Evolutionary conservation across 495 filamentous ascomycete species (phyloP).

Genomic region (Penicillium macrosclerotiorum): DNA sequence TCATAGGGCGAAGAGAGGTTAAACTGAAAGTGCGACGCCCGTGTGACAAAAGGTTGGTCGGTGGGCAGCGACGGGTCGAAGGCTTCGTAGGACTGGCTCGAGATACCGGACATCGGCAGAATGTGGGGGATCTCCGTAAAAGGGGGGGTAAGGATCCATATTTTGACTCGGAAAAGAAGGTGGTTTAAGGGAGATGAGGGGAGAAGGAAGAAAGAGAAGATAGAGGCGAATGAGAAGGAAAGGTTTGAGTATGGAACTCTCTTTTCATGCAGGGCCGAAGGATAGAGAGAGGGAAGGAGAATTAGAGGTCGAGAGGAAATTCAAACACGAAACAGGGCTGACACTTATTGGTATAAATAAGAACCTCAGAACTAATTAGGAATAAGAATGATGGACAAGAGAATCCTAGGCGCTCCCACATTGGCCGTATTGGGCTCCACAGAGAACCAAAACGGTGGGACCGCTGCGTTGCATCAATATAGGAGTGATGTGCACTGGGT

Average conservation of each 20-base stretch:
- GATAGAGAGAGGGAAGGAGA: no score
- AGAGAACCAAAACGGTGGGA: slow-evolving; percentile 6
- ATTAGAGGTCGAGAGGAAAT: no score
- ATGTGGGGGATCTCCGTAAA: slow-evolving; percentile 17
- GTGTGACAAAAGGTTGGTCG: slow-evolving; percentile 14
- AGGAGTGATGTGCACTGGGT: no score
- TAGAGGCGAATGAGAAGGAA: not conserved
- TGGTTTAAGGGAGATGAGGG: not conserved
- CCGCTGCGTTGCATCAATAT: slow-evolving; percentile 15
- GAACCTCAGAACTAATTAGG: no score
- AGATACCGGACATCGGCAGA: slow-evolving; percentile 1
- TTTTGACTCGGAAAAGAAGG: not conserved
- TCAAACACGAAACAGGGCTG: no score
- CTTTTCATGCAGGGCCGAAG: no score
- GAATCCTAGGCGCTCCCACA: no score
- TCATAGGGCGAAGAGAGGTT: slow-evolving; percentile 8
- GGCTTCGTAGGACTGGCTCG: slow-evolving; percentile 9
- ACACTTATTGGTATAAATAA: no score
- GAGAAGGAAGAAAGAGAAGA: not conserved
- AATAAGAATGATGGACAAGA: no score
- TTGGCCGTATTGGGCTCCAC: slow-evolving; percentile 6
- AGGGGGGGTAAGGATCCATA: slow-evolving; percentile 24
- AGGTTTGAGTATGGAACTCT: no score
- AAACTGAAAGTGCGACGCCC: slow-evolving; percentile 8
- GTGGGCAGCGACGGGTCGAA: slow-evolving; percentile 11